A percentile compares a stretch with the other conserved stretches of the same genome.
Evolutionary conservation across 2,329 filamentous ascomycete genomes (phyloP).

Genomic region (Aspergillus unguis): DNA sequence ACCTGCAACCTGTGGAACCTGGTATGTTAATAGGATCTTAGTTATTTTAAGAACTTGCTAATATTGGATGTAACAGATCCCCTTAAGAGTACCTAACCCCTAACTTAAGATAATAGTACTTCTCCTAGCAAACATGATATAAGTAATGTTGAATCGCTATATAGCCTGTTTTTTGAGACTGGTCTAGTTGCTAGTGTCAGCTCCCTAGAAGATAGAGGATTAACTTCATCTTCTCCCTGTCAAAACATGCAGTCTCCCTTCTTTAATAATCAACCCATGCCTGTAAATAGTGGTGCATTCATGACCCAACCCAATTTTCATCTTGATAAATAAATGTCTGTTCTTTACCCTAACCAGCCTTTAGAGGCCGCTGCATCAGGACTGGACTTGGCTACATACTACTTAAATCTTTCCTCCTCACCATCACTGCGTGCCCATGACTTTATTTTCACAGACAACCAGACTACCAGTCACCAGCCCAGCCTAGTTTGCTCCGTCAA

Average conservation of each 20-base stretch:
- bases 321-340: not conserved
- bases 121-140: not conserved
- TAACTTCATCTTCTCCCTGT: not conserved
- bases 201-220: not conserved
- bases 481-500: not conserved
- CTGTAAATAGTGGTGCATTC: not conserved
- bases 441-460: not conserved
- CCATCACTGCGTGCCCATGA: not conserved
- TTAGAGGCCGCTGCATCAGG: not conserved
- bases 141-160: not conserved
- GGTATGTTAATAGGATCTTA: not conserved
- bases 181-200: not conserved
- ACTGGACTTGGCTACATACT: slow-evolving; percentile 1
- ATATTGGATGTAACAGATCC: not conserved
- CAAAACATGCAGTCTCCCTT: not conserved
- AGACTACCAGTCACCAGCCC: not conserved
- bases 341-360: not conserved
- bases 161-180: not conserved
- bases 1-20: not conserved
- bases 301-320: not conserved
- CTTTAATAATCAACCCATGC: not conserved
- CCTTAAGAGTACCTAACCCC: not conserved
- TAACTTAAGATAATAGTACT: not conserved
- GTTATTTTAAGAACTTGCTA: not conserved
- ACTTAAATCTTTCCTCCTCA: not conserved